Evolutionary conservation across 495 filamentous ascomycete genomes (phyloP), one percentile per base, ranked within the genome.

Genomic region (Aspergillus biplanus): DNA sequence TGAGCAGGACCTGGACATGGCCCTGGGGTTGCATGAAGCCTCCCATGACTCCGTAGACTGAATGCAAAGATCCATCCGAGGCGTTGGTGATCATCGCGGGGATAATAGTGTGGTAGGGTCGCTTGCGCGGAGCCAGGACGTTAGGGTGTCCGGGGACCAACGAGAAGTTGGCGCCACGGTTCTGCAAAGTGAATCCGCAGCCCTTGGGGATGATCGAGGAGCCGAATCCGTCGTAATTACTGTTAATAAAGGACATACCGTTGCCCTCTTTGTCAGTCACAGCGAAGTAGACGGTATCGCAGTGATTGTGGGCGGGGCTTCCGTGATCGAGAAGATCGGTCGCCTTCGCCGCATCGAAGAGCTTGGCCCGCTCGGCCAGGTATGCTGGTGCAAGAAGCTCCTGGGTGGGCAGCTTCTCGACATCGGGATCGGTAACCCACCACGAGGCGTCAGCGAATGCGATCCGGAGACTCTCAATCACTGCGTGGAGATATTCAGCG

Each of bases 21-120:
- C 95, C 95, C 79, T 98, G 95, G 0, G 95, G 95, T 80, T 99
- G 95, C 96, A 99, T 98, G 76, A 93, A 97, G 35, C 95, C 95
- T 63, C 95, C 95, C 95, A 98, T 98, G 53, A 97, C 93, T 52
- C 95, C 96, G 66, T 92, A 96, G 0, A 97, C 91, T 44, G 85
- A 87, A 70, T 97, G 90, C 61, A 99, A 75, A 16, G 80, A 86
- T 18, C 83, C 83, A 65, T 94, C 92, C 15, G 76, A 80, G 1
- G 85, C 69, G 63, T 92, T 90, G 4, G 95, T 98, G 52, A 95
- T 85, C 73, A 97, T 83, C 0, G 90, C 93, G 0, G 95, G 93
- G 69, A 99, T 99, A 75, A 99, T 98, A 58, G 95, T 99, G 71
- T 98, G 96, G 73, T 97, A 99, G 0, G 95, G 96, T 16, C 95